Percentiles rank a stretch among this genome's conserved stretches.
These are phyloP conservation scores for Suillus spraguei DNA, from an alignment of 768 basidiomycete genomes.

Conservation along the genomic window DNA sequence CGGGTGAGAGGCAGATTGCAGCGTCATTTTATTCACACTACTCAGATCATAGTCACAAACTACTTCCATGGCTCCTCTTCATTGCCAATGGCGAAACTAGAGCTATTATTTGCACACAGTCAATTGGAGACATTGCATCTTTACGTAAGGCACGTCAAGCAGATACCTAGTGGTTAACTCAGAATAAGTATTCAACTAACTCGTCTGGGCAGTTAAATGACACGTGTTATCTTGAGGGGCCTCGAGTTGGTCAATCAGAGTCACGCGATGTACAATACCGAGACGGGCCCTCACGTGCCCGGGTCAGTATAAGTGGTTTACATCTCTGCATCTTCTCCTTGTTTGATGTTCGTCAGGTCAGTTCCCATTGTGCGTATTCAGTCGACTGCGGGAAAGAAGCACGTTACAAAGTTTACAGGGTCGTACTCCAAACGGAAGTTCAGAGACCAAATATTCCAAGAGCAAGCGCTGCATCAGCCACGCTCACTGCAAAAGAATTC, in stretches of 20 bases:
- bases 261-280: background rate
- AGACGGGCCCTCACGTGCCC: background rate
- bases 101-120: no score
- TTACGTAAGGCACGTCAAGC: background rate
- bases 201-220: background rate
- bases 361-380: background rate
- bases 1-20: background rate
- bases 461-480: background rate
- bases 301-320: background rate
- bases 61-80: background rate
- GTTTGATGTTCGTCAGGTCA: background rate
- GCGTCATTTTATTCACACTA: conserved; percentile 5
- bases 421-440: background rate
- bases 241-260: background rate
- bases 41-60: background rate
- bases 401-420: background rate
- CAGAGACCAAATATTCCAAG: background rate
- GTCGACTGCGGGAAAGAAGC: background rate
- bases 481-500: background rate
- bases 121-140: background rate
- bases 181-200: background rate
- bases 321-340: background rate
- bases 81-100: background rate
- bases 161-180: background rate
- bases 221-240: background rate